Base-by-base conservation (phyloP, 116 monocot species). In the Posidonia oceanica region DNA sequence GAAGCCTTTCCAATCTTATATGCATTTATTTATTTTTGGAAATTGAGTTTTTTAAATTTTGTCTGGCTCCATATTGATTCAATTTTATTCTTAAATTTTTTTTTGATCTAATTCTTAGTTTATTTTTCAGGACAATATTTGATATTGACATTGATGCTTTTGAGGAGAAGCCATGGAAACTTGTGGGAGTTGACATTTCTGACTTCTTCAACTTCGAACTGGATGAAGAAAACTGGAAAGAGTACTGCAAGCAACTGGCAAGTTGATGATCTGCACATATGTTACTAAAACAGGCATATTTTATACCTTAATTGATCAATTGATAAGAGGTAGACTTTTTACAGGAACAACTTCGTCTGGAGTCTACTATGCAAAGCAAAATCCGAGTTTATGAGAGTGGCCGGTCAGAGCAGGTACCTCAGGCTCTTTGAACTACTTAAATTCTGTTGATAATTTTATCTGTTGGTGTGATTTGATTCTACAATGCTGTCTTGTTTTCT, bases 301-400 rank as follows among this genome's bases (percentile, higher is more conserved):
- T 17, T 57, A 57, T 57, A n/a, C 4, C 15, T 62, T 23, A 8
- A 62, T 36, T 62, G 17, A 20, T 7, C 38, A 68, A 13, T 29
- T 54, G 7, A 54, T 69, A 69, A 8, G 11, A 10, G 21, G 11
- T 55, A 17, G 0, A 10, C 36, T 53, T 22, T 59, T 51, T 75
- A 55, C 80, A 99, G 98, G 88, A 86, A 11, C 99, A 99, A 81
- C 75, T 93, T 73, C 90, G 93, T 69, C 67, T 99, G 13, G 99
- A 99, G 74, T 75, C 93, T 63, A 99, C 93, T 63, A 99, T 99
- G 99, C 93, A 93, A 79, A 87, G 89, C 77, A 99, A 84, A 80
- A 99, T 99, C 69, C 87, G 86, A 65, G 99, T 99, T 39, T 93
- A 99, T 75, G 99, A 99, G 69, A 85, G 99, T 74, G 93, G 93